Percentiles rank a stretch among this genome's conserved stretches.
Evolutionary conservation across 164 flowering plant species (phyloP).

Genomic region (Dillenia turbinata): DNA sequence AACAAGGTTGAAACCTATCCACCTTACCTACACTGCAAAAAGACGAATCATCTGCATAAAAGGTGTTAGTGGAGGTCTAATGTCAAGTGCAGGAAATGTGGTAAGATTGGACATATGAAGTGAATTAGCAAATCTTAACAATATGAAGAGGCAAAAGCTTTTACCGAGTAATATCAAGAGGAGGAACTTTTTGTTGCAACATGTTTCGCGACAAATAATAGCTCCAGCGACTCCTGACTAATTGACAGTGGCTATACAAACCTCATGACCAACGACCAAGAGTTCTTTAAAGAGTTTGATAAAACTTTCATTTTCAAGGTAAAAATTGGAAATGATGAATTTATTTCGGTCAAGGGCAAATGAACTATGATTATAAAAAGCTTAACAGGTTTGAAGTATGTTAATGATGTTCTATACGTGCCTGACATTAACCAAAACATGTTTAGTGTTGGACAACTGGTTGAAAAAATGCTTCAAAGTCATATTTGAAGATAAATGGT

Average conservation of each 20-base stretch:
- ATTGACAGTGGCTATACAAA: constrained; percentile 22
- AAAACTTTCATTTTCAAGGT: background rate
- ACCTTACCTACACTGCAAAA: constrained; percentile 4
- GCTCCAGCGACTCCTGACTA: constrained; percentile 6
- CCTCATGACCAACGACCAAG: constrained; percentile 19
- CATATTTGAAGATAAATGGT: constrained; percentile 7
- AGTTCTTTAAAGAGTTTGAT: background rate
- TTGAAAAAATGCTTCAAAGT: constrained; percentile 12
- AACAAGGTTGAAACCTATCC: background rate
- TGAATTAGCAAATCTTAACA: background rate
- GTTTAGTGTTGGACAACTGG: constrained; percentile 18
- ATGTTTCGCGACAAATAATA: constrained; percentile 3
- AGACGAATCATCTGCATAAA: constrained; percentile 2
- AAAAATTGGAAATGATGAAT: constrained; percentile 10
- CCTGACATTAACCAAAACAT: constrained; percentile 20
- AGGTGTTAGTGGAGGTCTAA: constrained; percentile 7
- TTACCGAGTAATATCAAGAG: background rate
- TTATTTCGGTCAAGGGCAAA: constrained; percentile 3
- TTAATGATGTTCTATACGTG: constrained; percentile 13
- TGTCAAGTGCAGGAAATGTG: constrained; percentile 4
- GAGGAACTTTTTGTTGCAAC: constrained; percentile 5
- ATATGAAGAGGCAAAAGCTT: background rate
- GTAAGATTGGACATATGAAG: constrained; percentile 1
- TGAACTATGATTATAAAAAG: background rate
- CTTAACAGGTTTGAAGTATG: background rate